Evolutionary conservation across 2,329 filamentous ascomycete genomes (phyloP).

Genomic region (Ceratocystis huliohia): DNA sequence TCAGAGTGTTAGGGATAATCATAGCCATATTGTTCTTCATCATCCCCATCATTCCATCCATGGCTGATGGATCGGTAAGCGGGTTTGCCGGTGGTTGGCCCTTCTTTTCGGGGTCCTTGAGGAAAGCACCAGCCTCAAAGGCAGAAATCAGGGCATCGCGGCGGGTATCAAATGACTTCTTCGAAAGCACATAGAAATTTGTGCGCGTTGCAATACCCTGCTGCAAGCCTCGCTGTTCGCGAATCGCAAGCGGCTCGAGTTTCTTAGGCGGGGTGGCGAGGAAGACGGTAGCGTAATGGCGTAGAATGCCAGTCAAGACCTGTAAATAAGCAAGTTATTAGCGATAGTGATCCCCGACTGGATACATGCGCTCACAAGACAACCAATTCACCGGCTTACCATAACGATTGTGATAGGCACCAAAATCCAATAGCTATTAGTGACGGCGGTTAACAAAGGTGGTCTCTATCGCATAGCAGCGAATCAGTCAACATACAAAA

Average conservation of each 20-base stretch:
- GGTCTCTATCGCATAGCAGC: not conserved
- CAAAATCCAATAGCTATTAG: constrained; percentile 87
- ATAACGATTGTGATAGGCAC: constrained; percentile 96
- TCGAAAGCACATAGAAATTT: constrained; percentile 70
- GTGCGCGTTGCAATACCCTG: constrained; percentile 73
- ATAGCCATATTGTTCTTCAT: constrained; percentile 99
- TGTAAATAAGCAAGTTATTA: not conserved
- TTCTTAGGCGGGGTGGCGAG: constrained; percentile 78
- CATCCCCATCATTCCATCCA: constrained; percentile 99
- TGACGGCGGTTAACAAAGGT: constrained; percentile 24
- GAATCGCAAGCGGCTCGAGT: constrained; percentile 58
- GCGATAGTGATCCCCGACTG: not conserved
- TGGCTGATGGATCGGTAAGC: constrained; percentile 85
- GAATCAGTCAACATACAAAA: constrained; percentile 57
- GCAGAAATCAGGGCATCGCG: constrained; percentile 69
- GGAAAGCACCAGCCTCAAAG: constrained; percentile 73
- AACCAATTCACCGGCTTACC: constrained; percentile 32
- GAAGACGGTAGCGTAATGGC: constrained; percentile 90
- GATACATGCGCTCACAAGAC: not conserved
- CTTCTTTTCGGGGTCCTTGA: constrained; percentile 77
- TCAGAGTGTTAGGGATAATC: constrained; percentile 97
- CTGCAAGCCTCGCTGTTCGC: constrained; percentile 74
- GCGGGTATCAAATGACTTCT: constrained; percentile 62
- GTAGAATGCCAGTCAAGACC: constrained; percentile 87
- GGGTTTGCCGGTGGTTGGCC: constrained; percentile 86